Conservation (phyloP, 176 grass and related monocot genomes). For the Aegilops speltoides region DNA sequence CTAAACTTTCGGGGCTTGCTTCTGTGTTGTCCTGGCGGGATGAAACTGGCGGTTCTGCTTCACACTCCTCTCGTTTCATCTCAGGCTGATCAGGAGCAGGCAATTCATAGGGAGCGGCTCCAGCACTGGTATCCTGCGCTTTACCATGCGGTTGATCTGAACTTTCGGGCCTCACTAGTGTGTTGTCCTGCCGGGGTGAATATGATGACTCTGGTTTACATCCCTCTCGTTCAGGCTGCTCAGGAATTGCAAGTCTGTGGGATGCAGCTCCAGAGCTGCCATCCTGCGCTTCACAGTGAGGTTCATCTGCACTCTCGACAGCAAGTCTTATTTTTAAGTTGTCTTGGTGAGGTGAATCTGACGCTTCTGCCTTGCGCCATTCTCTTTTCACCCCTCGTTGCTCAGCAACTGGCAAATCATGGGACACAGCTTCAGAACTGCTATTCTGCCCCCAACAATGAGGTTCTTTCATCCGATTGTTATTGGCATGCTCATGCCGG, state of each 20-base stretch:
- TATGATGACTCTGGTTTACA: constrained; percentile 24
- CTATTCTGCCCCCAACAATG: not conserved
- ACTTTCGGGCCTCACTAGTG: not conserved
- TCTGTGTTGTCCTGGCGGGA: not conserved
- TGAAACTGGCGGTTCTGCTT: constrained; percentile 22
- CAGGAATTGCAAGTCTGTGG: not conserved
- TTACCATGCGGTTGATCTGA: not conserved
- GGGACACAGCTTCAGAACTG: not conserved
- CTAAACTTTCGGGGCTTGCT: not conserved
- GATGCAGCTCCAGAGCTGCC: constrained; percentile 2
- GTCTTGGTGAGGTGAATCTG: constrained; percentile 38
- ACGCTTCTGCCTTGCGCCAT: constrained; percentile 30
- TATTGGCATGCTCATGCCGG: constrained; percentile 20
- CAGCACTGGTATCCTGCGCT: not conserved
- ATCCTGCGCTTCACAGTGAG: not conserved
- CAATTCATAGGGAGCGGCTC: not conserved
- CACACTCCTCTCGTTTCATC: not conserved
- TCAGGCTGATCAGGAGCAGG: not conserved
- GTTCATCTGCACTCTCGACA: constrained; percentile 8
- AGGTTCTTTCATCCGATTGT: constrained; percentile 11
- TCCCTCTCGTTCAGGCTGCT: constrained; percentile 26
- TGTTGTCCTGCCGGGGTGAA: constrained; percentile 23
- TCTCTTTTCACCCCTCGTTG: constrained; percentile 42
- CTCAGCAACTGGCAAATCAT: not conserved
- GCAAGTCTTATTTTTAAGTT: constrained; percentile 33